Percentiles rank a stretch among this genome's conserved stretches.
Conservation (phyloP, 2,329 filamentous ascomycete genomes). For the Ilyonectria mors-panacis region DNA sequence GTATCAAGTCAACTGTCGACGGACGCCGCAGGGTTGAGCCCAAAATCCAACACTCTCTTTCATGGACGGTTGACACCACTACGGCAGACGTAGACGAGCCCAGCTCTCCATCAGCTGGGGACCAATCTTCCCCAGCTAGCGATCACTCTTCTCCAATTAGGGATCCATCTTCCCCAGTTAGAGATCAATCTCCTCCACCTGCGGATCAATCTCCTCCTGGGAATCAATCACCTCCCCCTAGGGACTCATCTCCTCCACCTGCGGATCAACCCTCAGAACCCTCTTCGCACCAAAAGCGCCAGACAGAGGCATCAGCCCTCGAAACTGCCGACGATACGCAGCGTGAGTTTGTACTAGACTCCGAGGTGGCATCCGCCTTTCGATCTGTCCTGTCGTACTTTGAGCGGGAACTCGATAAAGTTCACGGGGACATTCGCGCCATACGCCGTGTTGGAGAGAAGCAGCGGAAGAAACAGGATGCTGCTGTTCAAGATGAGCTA, state of each 20-base stretch:
- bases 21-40: slow-evolving; percentile 47
- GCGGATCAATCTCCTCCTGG: too few species aligned
- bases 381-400: slow-evolving; percentile 54
- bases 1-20: slow-evolving; percentile 40
- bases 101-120: not conserved
- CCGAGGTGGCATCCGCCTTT: slow-evolving; percentile 55
- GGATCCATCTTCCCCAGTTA: too few species aligned
- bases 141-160: too few species aligned
- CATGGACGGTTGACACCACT: slow-evolving; percentile 43
- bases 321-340: slow-evolving; percentile 42
- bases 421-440: slow-evolving; percentile 34
- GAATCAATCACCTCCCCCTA: too few species aligned
- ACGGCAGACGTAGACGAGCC: slow-evolving; percentile 23
- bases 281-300: slow-evolving; percentile 1
- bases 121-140: not conserved
- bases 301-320: not conserved
- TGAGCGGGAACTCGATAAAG: slow-evolving; percentile 49
- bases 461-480: slow-evolving; percentile 46
- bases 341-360: slow-evolving; percentile 53
- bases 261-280: not conserved
- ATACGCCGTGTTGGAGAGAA: slow-evolving; percentile 10
- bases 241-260: not conserved
- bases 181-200: not conserved
- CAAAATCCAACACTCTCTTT: slow-evolving; percentile 52
- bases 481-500: slow-evolving; percentile 43